Percentiles rank a stretch among this genome's conserved stretches.
Conservation (phyloP, 129 eudicot genomes). For the Heracleum sosnowskyi region DNA sequence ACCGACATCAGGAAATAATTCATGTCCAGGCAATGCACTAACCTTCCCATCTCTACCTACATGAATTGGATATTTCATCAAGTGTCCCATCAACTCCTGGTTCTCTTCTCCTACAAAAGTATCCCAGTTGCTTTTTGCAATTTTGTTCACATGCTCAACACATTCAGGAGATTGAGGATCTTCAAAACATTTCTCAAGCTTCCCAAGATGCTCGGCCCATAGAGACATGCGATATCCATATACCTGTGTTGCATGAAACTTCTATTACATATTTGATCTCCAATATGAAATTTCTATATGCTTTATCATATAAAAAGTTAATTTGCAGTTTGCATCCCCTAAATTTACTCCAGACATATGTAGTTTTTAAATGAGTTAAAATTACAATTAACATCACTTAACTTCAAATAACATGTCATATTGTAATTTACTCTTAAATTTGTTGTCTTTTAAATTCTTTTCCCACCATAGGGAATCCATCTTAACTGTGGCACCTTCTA, state of each 20-base stretch:
- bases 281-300: neutral
- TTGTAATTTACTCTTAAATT: too few species aligned
- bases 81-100: conserved; percentile 17
- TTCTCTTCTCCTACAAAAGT: conserved; percentile 14
- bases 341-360: too few species aligned
- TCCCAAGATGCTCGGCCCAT: conserved; percentile 21
- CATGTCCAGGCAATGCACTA: conserved; percentile 11
- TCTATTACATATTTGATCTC: neutral
- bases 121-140: conserved; percentile 22
- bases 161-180: conserved; percentile 13
- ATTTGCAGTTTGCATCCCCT: too few species aligned
- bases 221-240: conserved; percentile 23
- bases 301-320: too few species aligned
- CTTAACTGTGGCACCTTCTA: neutral
- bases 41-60: conserved; percentile 14
- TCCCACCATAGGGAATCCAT: neutral
- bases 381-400: too few species aligned
- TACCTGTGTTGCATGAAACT: conserved; percentile 8
- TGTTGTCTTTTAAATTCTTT: neutral
- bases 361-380: too few species aligned
- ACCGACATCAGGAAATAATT: conserved; percentile 25
- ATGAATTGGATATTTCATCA: conserved; percentile 17
- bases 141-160: conserved; percentile 10
- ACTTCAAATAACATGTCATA: too few species aligned
- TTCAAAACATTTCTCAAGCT: conserved; percentile 9